These are phyloP conservation scores for Penicillium occitanis DNA, from an alignment of 2,329 filamentous ascomycete species.

Conservation along the genomic window DNA sequence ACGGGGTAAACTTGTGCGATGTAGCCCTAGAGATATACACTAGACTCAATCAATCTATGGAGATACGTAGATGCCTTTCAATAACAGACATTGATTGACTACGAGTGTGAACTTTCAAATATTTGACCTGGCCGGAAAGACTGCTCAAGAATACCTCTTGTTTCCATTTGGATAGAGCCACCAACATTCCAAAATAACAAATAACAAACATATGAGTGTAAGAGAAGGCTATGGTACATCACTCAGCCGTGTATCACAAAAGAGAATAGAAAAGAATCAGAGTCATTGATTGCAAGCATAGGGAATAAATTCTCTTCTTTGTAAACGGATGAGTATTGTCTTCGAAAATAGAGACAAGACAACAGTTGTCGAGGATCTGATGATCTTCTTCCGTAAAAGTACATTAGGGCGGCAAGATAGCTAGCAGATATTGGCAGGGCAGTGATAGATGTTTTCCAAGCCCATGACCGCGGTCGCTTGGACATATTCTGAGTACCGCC, in stretches of 20 bases:
- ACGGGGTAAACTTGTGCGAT: no score
- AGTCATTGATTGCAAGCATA: neutral
- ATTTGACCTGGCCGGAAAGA: neutral
- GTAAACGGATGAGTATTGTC: neutral
- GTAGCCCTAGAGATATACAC: neutral
- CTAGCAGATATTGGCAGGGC: neutral
- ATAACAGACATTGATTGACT: neutral
- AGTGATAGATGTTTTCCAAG: neutral
- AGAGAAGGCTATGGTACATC: conserved; percentile 12
- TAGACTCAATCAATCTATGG: no score
- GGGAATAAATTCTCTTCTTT: neutral
- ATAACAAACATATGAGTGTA: neutral
- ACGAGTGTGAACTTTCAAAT: neutral
- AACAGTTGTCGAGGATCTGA: neutral
- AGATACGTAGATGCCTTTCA: no score
- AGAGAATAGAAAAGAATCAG: neutral
- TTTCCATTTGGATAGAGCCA: neutral
- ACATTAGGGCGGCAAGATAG: neutral
- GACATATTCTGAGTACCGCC: neutral
- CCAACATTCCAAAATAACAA: neutral
- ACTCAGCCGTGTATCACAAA: neutral
- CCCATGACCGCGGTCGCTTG: neutral
- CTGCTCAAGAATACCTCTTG: neutral
- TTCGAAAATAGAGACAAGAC: neutral
- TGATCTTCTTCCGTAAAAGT: neutral